Evolutionary conservation across 192 early-diverging fungal species (phyloP).

Genomic region (Coemansia sp.): DNA sequence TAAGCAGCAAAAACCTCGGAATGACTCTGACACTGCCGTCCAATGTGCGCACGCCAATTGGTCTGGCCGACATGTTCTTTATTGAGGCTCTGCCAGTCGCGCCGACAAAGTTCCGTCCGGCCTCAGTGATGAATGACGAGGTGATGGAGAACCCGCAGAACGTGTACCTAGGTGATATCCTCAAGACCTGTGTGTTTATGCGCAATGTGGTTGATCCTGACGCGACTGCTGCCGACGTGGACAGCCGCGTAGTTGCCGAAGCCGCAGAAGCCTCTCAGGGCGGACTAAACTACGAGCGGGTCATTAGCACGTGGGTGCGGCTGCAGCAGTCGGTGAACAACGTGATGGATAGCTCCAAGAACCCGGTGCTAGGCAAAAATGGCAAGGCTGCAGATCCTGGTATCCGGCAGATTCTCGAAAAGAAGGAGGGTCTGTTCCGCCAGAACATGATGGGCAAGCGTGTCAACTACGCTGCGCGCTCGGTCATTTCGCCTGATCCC

Average conservation of each 20-base stretch:
- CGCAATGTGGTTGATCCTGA: constrained; percentile 53
- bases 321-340: constrained; percentile 90
- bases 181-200: constrained; percentile 75
- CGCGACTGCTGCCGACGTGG: constrained; percentile 17
- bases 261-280: constrained; percentile 22
- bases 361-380: constrained; percentile 59
- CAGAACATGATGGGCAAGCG: constrained; percentile 99
- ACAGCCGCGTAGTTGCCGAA: constrained; percentile 19
- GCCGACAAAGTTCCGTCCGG: constrained; percentile 91
- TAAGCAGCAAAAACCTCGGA: constrained; percentile 8
- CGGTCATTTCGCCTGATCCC: constrained; percentile 97
- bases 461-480: constrained; percentile 98
- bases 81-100: constrained; percentile 87
- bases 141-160: constrained; percentile 96
- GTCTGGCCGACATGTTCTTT: constrained; percentile 86
- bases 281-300: constrained; percentile 38
- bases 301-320: constrained; percentile 67
- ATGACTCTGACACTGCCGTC: constrained; percentile 38
- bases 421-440: constrained; percentile 98
- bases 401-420: constrained; percentile 94
- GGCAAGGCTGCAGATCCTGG: constrained; percentile 80
- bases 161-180: constrained; percentile 77
- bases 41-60: constrained; percentile 50
- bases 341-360: constrained; percentile 90
- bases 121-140: constrained; percentile 86